Base-by-base conservation (phyloP, 345 rosid species). In the Aethionema arabicum region DNA sequence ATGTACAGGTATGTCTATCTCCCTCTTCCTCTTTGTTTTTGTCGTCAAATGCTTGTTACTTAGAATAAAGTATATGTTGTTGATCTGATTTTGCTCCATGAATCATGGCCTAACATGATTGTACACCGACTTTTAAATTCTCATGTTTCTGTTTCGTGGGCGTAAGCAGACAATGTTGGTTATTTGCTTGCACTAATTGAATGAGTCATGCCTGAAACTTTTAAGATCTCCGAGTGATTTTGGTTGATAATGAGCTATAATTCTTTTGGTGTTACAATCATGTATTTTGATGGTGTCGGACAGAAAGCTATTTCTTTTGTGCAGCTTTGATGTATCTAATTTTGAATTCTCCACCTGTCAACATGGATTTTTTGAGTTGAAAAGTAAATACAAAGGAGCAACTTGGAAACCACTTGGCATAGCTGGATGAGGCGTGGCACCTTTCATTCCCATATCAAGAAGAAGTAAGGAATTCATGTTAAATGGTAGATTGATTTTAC, bases 351-450 rank as follows among this genome's bases (percentile, higher is more conserved):
- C 2, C 2, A 21, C 27, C 27, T 21, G 27, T 2, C 27, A 21
- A 21, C 32, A 32, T 31, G 14, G 12, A 40, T 56, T 65, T 59
- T 53, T 31, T 32, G 54, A 55, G 96, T 85, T 38, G 88, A 75
- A 75, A 58, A 93, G 99, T 72, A 52, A 61, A 1, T 95, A 93
- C 45, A 80, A 82, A 48, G 96, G 99, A 69, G 97, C 91, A 9
- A 84, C 96, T 3, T 93, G 99, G 99, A 74, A 85, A 59, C 89
- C 85, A 61, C 73, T 93, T 73, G 99, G 99, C 32, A 73, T 86
- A 52, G 97, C 90, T 93, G 78, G 95, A 93, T 59, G 99, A 93
- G 78, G 80, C 86, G 32, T 90, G 99, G 97, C 99, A 93, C 63
- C 84, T 90, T 65, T 93, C 99, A 8, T 93, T 67, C 68, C 99